Percentiles rank a stretch among this genome's conserved stretches.
Conservation (phyloP, 495 filamentous ascomycete species). For the Evansstolkia leycettana region DNA sequence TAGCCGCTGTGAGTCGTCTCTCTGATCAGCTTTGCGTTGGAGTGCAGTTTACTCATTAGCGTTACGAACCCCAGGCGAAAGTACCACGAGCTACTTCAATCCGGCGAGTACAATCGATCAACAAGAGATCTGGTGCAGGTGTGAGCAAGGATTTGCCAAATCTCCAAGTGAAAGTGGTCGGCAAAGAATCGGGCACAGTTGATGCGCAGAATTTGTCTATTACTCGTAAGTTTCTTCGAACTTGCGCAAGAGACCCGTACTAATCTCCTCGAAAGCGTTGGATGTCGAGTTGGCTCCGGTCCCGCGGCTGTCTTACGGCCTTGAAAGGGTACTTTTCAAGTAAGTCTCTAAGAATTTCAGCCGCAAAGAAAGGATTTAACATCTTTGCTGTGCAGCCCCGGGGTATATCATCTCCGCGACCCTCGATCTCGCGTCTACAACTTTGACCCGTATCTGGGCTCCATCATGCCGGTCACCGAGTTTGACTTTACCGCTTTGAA, state of each 20-base stretch:
- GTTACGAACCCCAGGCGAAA: too few species aligned
- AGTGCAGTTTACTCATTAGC: too few species aligned
- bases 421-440: constrained; percentile 81
- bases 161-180: too few species aligned
- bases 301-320: constrained; percentile 60
- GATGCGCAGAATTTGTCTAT: constrained; percentile 3
- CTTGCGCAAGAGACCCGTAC: constrained; percentile 1
- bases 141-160: too few species aligned
- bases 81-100: too few species aligned
- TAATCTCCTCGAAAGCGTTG: constrained; percentile 27
- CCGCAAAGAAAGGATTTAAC: too few species aligned
- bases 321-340: constrained; percentile 92
- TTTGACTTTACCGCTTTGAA: constrained; percentile 85
- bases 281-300: constrained; percentile 45
- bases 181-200: constrained; percentile 5
- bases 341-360: too few species aligned
- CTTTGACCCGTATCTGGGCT: constrained; percentile 86
- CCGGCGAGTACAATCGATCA: too few species aligned
- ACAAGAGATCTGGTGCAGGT: too few species aligned
- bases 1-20: too few species aligned
- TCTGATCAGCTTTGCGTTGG: too few species aligned
- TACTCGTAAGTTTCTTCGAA: constrained; percentile 10
- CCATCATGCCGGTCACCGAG: constrained; percentile 81
- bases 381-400: constrained; percentile 43
- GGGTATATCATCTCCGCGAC: constrained; percentile 85